Conservation (phyloP, 768 basidiomycete species). For the Amanita polypyramis region DNA sequence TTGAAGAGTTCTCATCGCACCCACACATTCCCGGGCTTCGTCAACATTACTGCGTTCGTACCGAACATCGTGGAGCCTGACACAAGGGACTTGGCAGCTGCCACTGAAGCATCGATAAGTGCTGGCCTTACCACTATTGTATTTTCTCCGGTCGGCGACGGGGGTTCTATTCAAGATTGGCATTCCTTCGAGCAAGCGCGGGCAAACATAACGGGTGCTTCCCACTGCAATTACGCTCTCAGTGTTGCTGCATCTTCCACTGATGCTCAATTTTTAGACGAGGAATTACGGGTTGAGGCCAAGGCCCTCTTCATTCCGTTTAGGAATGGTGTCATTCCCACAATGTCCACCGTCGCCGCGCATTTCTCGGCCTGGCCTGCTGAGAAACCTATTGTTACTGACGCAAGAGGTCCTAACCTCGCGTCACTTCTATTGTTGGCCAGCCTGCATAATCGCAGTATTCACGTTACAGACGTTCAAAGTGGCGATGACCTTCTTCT, state of each 20-base stretch:
- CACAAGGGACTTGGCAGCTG: constrained; percentile 51
- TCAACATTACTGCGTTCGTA: constrained; percentile 83
- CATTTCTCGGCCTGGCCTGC: constrained; percentile 87
- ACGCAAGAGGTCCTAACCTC: constrained; percentile 85
- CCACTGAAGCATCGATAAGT: constrained; percentile 74
- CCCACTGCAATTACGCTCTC: constrained; percentile 85
- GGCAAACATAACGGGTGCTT: constrained; percentile 45
- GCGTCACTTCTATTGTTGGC: constrained; percentile 90
- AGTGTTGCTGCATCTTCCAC: constrained; percentile 63
- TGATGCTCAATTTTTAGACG: constrained; percentile 55
- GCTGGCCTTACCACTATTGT: constrained; percentile 86
- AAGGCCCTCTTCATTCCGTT: constrained; percentile 86
- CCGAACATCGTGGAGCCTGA: constrained; percentile 50
- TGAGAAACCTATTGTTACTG: constrained; percentile 90
- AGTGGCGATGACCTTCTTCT: constrained; percentile 79
- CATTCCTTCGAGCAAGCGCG: constrained; percentile 60
- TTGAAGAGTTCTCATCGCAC: constrained; percentile 91
- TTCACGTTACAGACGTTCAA: constrained; percentile 88
- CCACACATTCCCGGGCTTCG: constrained; percentile 82
- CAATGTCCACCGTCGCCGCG: constrained; percentile 67
- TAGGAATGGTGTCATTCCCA: constrained; percentile 33
- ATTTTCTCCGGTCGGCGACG: constrained; percentile 61
- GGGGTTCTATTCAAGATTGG: constrained; percentile 55
- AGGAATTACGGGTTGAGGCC: constrained; percentile 69
- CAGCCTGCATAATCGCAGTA: constrained; percentile 79